A percentile compares a stretch with the other conserved stretches of the same genome.
These are phyloP conservation scores for Colletotrichum acutatum DNA, from an alignment of 2,329 filamentous ascomycete species.

Conservation along the genomic window DNA sequence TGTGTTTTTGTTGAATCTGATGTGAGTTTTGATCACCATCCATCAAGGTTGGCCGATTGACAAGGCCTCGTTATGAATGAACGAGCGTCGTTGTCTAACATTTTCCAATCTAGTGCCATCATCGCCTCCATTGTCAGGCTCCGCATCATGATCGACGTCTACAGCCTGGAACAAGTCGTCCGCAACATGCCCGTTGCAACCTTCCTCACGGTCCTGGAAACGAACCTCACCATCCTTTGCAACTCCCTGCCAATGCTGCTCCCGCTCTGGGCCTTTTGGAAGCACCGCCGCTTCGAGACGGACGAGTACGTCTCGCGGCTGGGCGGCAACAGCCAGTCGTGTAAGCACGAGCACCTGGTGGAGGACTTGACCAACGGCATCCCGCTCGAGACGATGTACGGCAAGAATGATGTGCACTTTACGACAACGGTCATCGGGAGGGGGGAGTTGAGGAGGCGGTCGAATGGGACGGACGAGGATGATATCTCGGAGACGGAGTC, in stretches of 20 bases:
- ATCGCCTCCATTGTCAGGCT: slow-evolving; percentile 41
- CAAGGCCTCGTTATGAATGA: neutral
- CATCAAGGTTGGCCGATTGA: neutral
- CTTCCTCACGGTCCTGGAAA: slow-evolving; percentile 40
- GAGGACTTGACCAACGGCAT: slow-evolving; percentile 26
- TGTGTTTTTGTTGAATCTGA: slow-evolving; percentile 44
- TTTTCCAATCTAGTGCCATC: slow-evolving; percentile 34
- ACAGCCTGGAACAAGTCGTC: slow-evolving; percentile 39
- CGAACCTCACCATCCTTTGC: slow-evolving; percentile 39
- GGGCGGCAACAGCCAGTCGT: slow-evolving; percentile 15
- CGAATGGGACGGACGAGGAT: slow-evolving; percentile 3
- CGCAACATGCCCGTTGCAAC: slow-evolving; percentile 38
- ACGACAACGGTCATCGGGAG: slow-evolving; percentile 13
- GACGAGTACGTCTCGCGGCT: slow-evolving; percentile 20
- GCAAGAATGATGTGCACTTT: slow-evolving; percentile 8
- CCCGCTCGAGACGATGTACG: slow-evolving; percentile 21
- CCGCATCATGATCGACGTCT: slow-evolving; percentile 39
- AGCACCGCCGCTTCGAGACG: slow-evolving; percentile 19
- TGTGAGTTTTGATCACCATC: slow-evolving; percentile 34
- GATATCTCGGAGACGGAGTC: slow-evolving; percentile 14
- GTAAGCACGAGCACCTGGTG: slow-evolving; percentile 21
- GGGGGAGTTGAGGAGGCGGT: neutral
- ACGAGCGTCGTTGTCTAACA: neutral
- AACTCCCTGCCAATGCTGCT: slow-evolving; percentile 39
- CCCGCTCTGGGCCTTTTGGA: slow-evolving; percentile 12